Base-by-base conservation (phyloP, 371 early-diverging fungal species). In the Apophysomyces variabilis region DNA sequence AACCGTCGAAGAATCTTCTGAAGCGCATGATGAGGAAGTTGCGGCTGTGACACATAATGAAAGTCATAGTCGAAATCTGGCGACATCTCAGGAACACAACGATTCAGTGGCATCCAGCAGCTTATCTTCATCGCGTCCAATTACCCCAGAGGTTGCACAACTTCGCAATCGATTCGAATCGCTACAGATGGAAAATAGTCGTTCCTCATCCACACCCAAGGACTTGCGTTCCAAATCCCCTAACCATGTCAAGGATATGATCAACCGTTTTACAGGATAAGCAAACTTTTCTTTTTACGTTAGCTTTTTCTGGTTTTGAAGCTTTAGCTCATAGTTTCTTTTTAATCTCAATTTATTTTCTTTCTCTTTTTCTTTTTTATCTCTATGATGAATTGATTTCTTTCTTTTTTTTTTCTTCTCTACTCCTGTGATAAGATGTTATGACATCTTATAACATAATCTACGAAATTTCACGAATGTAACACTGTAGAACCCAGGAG, bases 221-320 rank as follows among this genome's bases (percentile, higher is more conserved):
- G 72, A 73, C 16, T 57, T 71, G 45, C 74, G 76, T 44, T 68
- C 79, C 7, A 71, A 69, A 32, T 78, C 79, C 35, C 76, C 79
- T 43, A 78, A 78, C 57, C 74, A 66, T 57, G 72, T 78, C 50
- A 68, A 76, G 58, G 79, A 78, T 57, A 76, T 78, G 76, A 78
- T 78, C 56, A 73, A 72, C 57, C 71, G 74, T 36, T 78, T 78
- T 60, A 60, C 67, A 18, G 41, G 62, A 45, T 67, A 69, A 68
- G 21, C 21, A 50, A 21, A 21, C 21, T 26, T 50, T 21, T 9
- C 16, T 47, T 50, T 50, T 41, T 41, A 8, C 18, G 7, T 47
- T 47, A 7, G 7, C 47, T 47, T n/a, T 13, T n/a, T 12, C 47
- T 47, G 5, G 2, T 47, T 13, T 47, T 47, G 18, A n/a, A 47